Base-by-base conservation (phyloP, 345 rosid genomes). In the Hibiscus mutabilis region DNA sequence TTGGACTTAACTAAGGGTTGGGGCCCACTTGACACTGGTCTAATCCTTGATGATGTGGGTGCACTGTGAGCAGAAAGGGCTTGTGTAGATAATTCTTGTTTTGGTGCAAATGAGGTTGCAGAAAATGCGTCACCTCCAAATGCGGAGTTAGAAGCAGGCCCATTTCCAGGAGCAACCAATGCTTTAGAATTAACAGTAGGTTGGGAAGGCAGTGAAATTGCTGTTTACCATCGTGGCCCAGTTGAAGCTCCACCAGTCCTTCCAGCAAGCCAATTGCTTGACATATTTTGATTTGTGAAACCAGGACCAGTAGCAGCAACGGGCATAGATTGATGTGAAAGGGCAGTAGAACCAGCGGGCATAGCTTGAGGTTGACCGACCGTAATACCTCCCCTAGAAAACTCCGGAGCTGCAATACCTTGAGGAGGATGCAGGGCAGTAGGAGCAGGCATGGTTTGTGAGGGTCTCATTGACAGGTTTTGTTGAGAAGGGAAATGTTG, bases 81-180 rank as follows among this genome's bases (percentile, higher is more conserved):
- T 56, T 77, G 72, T 62, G 46, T 61, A 29, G 86, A 70, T 76
- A 87, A 75, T 73, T 84, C 90, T 79, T 81, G 86, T 70, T 79
- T 87, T 61, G 71, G 71, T 42, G 80, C 76, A 79, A 83, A 66
- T 14, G 87, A 60, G 53, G 58, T 70, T 44, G 84, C 77, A 77
- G 97, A 87, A 82, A 86, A 85, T 71, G 83, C 72, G 69, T 82
- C 89, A 63, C 79, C 84, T 68, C 90, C 96, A 18, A 53, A 53
- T 53, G 58, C 4, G 11, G 58, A 18, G 59, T 72, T 76, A 53
- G 84, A 27, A 65, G 85, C 53, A 49, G 78, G 73, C 37, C 84
- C 94, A 87, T 81, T 89, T 69, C 92, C 97, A 79, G 96, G 82
- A 73, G 75, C 79, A 75, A 68, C 89, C 55, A 69, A 68, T 47